phyloP scores from a whole-genome alignment of 352 stramenopile genomes.

The Pythium monospermum region DNA sequence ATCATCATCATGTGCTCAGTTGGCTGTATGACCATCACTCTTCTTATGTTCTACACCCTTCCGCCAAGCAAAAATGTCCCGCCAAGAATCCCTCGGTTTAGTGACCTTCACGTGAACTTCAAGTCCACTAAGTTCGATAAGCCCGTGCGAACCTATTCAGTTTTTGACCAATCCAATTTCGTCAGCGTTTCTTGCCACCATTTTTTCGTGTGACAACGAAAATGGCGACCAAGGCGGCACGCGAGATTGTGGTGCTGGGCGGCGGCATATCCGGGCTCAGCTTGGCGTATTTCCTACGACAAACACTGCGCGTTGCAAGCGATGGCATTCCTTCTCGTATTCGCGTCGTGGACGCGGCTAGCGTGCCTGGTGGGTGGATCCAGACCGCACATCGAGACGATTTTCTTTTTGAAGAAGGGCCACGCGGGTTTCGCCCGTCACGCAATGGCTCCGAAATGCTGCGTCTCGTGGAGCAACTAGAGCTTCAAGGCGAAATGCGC shows the following conservation, averaged over 20 bases:
- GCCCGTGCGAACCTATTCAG: neutral
- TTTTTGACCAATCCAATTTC: neutral
- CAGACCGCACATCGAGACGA: slow-evolving; percentile 45
- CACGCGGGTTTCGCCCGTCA: slow-evolving; percentile 77
- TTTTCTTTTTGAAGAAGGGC: slow-evolving; percentile 82
- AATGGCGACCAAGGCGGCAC: slow-evolving; percentile 15
- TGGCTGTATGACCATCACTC: slow-evolving; percentile 4
- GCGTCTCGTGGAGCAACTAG: slow-evolving; percentile 72
- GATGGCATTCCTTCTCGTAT: slow-evolving; percentile 34
- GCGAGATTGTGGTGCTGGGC: slow-evolving; percentile 75
- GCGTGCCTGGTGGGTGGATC: slow-evolving; percentile 60
- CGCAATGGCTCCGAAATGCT: slow-evolving; percentile 84
- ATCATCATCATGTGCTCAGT: too few species aligned
- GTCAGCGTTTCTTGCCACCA: neutral
- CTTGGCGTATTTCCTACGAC: slow-evolving; percentile 71
- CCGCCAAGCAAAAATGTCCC: too few species aligned
- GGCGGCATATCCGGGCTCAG: slow-evolving; percentile 78
- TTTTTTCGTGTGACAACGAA: neutral
- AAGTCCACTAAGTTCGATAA: slow-evolving; percentile 1
- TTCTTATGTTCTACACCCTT: neutral
- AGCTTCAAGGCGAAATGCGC: slow-evolving; percentile 58
- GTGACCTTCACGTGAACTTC: slow-evolving; percentile 2
- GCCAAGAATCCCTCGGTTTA: neutral
- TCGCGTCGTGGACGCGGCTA: slow-evolving; percentile 62
- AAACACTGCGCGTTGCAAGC: slow-evolving; percentile 27